Evolutionary conservation across 2,329 filamentous ascomycete species (phyloP).

Genomic region (Septoria petroselini): DNA sequence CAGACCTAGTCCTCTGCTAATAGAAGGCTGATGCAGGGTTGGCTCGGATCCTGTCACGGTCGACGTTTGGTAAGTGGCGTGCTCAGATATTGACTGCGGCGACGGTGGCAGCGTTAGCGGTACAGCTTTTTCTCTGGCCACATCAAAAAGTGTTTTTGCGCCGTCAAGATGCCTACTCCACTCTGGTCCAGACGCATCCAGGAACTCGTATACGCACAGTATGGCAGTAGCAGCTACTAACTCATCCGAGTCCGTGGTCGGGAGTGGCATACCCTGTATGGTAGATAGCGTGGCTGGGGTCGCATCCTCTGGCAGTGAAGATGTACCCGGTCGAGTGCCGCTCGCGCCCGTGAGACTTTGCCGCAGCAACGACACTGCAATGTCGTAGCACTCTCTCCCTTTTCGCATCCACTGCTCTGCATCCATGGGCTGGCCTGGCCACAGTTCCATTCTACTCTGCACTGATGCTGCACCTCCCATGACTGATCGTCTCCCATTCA

Average conservation of each 20-base stretch:
- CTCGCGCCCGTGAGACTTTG: conserved; percentile 35
- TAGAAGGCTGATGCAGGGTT: not conserved
- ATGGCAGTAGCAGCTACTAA: conserved; percentile 64
- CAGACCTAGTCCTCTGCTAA: conserved; percentile 47
- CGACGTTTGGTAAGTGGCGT: conserved; percentile 18
- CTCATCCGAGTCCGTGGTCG: conserved; percentile 54
- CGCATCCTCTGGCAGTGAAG: conserved; percentile 30
- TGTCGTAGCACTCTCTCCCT: conserved; percentile 59
- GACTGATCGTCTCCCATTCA: conserved; percentile 51
- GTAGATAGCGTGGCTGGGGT: conserved; percentile 24
- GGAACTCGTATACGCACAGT: conserved; percentile 64
- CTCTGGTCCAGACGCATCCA: conserved; percentile 61
- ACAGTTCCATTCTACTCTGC: conserved; percentile 46
- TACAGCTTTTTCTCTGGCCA: conserved; percentile 52
- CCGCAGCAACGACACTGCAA: conserved; percentile 36
- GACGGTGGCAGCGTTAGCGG: conserved; percentile 45
- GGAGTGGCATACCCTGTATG: conserved; percentile 30
- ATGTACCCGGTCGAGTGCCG: conserved; percentile 24
- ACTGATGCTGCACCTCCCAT: conserved; percentile 45
- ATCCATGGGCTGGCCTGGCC: conserved; percentile 41
- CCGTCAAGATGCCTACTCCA: conserved; percentile 65
- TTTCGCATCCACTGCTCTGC: conserved; percentile 54
- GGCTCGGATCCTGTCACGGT: conserved; percentile 1
- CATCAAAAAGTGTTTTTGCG: conserved; percentile 60
- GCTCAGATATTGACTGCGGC: conserved; percentile 30